Evolutionary conservation across 2,329 filamentous ascomycete species (phyloP), one percentile per base, ranked within the genome.

Genomic region (Colletotrichum eremochloae): DNA sequence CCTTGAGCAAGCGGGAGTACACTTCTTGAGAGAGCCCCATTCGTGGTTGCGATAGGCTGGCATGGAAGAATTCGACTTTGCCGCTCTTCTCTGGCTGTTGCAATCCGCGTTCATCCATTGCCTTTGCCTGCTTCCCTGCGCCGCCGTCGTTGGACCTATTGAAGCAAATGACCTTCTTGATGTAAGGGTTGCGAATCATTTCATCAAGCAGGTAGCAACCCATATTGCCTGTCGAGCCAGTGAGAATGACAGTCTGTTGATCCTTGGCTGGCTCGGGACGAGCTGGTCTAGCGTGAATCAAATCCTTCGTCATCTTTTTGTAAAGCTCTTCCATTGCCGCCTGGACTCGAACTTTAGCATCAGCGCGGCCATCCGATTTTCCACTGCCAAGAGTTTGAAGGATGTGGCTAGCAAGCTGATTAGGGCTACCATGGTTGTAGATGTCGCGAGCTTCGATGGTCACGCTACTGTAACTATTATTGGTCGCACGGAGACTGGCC

Each of bases 391-490:
- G 1, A 7, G 20, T 11, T 8, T 50, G 44, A 20, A 69, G 48
- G 11, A 79, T 77, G 18, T 83, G 81, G 12, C 74, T 73, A 0
- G 81, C 81, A 15, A 85, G 77, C 24, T 75, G 75, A 9, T 74
- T 72, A 0, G 79, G 77, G 0, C 82, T 83, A 0, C 82, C 82
- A 52, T 84, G 79, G 31, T 76, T 76, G 66, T 84, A 84, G 50
- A 85, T 81, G 11, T 80, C 80, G 11, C 82, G 80, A 46, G 83
- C 81, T 12, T 83, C 80, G 2, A 83, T 68, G 0, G 76, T 75
- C 0, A 81, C 76, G 0, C 80, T 76, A 55, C 83, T 80, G 5
- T 81, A 78, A 4, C 80, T 64, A n/a, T 76, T 63, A 0, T 80
- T 79, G 0, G 79, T 76, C 1, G 79, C 78, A 24, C 79, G 75